These are phyloP conservation scores for Coemansia sp. DNA, from an alignment of 192 early-diverging fungal species.

Conservation along the genomic window DNA sequence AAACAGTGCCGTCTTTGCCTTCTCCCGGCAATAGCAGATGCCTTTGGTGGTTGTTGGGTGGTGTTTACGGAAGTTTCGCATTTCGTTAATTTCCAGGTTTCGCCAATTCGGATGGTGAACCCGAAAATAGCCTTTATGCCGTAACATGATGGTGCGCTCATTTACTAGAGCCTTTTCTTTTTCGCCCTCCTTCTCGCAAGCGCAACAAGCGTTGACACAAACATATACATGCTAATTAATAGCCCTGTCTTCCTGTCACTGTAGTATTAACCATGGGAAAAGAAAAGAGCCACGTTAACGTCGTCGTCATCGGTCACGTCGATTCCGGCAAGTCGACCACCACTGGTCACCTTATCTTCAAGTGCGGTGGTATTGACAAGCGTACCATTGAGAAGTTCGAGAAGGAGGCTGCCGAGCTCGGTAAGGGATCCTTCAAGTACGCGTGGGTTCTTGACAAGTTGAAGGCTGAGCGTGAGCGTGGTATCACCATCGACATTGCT, in stretches of 20 bases:
- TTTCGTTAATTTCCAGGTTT: no score
- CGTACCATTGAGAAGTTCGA: conserved; percentile 99
- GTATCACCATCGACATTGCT: conserved; percentile 99
- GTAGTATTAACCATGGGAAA: conserved; percentile 68
- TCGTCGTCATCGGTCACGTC: conserved; percentile 99
- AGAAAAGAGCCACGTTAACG: conserved; percentile 91
- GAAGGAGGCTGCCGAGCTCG: conserved; percentile 98
- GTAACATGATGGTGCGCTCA: no score
- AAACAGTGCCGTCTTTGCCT: no score
- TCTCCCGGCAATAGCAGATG: no score
- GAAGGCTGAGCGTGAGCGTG: conserved; percentile 99
- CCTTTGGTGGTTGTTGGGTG: no score
- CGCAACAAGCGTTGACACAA: no score
- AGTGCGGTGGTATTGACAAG: conserved; percentile 99
- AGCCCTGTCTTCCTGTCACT: not conserved
- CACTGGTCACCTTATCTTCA: conserved; percentile 99
- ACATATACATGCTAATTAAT: no score
- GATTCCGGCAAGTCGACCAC: conserved; percentile 99
- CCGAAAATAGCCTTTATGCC: no score
- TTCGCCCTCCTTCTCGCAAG: no score
- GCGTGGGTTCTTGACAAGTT: conserved; percentile 99
- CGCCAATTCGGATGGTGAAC: no score
- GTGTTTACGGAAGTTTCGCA: no score
- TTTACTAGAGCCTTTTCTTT: no score
- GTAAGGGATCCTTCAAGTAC: conserved; percentile 99